Evolutionary conservation across 176 grass and related monocot species (phyloP), one percentile per base, ranked within the genome.

Genomic region (Carex cristatella): DNA sequence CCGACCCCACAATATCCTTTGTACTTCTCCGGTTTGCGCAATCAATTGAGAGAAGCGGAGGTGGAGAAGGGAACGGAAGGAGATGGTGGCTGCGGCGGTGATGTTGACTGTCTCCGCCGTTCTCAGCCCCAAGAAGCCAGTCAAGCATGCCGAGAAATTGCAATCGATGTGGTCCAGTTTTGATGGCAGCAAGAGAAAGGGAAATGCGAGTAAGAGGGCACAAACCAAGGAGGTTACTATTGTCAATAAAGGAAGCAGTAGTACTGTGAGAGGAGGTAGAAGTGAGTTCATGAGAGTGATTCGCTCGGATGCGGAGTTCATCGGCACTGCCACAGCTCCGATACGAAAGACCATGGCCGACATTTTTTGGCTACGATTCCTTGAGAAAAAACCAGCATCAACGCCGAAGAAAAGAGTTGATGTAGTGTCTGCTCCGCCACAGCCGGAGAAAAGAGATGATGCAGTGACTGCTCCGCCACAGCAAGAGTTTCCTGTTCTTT

Each of bases 351-450:
- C 74, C 27, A 83, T 94, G 28, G 63, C 63, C 32, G 76, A 98
- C 65, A 38, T 89, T 80, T 75, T 94, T 82, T 98, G 93, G 95
- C 88, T 98, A 74, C 89, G 93, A 53, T 91, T 91, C 83, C 88
- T 98, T 48, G 95, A 98, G 85, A 87, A 91, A 30, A 56, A 88
- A 85, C 35, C 79, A 31, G 3, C 16, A 23, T 30, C 84, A 62
- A n/a, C 77, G 6, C 28, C 68, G 7, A 70, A 70, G 16, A 61
- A 23, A 61, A 54, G 49, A n/a, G 75, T 61, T 30, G 67, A 71
- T 2, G 42, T 30, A 35, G 84, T 61, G 56, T 11, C 11, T 37
- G 35, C 35, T 37, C 35, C 35, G 35, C 35, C 35, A 37, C 35
- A 37, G 6, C 28, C 68, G 7, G 23, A 71, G 18, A 62, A 10